Percentiles rank a stretch among this genome's conserved stretches.
phyloP scores from a whole-genome alignment of 2,329 filamentous ascomycete species.

The Westerdykella sp. region DNA sequence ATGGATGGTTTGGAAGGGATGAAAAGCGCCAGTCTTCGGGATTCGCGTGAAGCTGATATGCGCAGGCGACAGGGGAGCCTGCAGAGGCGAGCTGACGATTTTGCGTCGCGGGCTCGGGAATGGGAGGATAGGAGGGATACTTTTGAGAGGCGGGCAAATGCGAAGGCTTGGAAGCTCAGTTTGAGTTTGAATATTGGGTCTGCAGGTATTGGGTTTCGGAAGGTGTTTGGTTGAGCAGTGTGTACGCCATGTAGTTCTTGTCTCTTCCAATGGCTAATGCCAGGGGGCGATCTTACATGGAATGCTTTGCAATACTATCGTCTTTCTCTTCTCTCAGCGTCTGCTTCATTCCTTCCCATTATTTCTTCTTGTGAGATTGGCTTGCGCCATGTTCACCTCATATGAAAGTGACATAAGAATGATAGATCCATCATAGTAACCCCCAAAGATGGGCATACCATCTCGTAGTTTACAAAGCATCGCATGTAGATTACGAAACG shows the following conservation, averaged over 20 bases:
- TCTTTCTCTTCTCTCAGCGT: neutral
- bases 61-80: conserved; percentile 11
- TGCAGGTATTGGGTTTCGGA: too few relatives aligned
- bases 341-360: neutral
- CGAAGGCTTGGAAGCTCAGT: conserved; percentile 24
- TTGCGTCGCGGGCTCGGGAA: conserved; percentile 13
- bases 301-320: too few relatives aligned
- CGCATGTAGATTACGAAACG: too few relatives aligned
- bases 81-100: conserved; percentile 14
- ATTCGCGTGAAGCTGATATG: conserved; percentile 6
- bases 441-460: too few relatives aligned
- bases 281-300: too few relatives aligned
- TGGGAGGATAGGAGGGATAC: conserved; percentile 23
- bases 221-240: too few relatives aligned
- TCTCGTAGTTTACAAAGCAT: too few relatives aligned
- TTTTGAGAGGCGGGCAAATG: conserved; percentile 15
- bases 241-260: too few relatives aligned
- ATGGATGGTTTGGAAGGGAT: conserved; percentile 15
- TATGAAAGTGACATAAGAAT: too few relatives aligned
- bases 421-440: too few relatives aligned
- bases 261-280: too few relatives aligned
- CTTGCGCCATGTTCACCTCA: too few relatives aligned
- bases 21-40: conserved; percentile 14
- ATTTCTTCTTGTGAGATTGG: neutral
- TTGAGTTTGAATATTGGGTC: conserved; percentile 23